These are phyloP conservation scores for Malbranchea cinnamomea DNA, from an alignment of 2,329 filamentous ascomycete genomes.

Conservation along the genomic window DNA sequence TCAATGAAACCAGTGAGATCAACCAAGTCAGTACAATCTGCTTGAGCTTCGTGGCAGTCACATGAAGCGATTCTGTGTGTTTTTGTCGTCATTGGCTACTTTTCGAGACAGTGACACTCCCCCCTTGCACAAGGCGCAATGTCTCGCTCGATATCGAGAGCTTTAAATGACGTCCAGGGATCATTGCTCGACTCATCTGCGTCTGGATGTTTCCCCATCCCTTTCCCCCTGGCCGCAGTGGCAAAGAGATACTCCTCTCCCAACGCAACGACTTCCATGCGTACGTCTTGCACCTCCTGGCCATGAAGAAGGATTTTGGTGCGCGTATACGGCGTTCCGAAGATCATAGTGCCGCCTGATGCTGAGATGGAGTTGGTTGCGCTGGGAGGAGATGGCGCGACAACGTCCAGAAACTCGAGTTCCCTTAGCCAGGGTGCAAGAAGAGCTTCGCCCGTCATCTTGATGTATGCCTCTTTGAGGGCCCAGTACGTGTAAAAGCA, in stretches of 20 bases:
- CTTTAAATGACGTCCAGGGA: conserved; percentile 26
- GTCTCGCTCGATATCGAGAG: conserved; percentile 34
- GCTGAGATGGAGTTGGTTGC: conserved; percentile 4
- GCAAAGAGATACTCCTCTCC: conserved; percentile 45
- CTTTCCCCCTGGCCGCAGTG: conserved; percentile 33
- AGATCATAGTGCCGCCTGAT: conserved; percentile 20
- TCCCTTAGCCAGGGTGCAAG: conserved; percentile 46
- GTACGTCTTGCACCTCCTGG: conserved; percentile 34
- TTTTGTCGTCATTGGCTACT: too few species aligned
- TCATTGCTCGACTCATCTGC: conserved; percentile 7
- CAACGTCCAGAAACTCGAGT: conserved; percentile 45
- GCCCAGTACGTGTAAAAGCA: conserved; percentile 51
- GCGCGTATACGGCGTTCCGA: conserved; percentile 23
- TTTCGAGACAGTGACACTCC: conserved; percentile 14
- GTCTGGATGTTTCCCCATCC: conserved; percentile 1
- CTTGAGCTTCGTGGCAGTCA: too few species aligned
- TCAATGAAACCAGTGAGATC: too few species aligned
- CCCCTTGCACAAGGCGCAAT: conserved; percentile 27
- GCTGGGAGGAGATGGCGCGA: conserved; percentile 10
- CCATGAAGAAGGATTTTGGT: conserved; percentile 38
- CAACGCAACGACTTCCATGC: conserved; percentile 43
- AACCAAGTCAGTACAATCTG: too few species aligned
- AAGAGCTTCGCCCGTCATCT: conserved; percentile 49
- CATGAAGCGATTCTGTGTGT: too few species aligned
- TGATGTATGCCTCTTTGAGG: conserved; percentile 52